A percentile compares a stretch with the other conserved stretches of the same genome.
These are phyloP conservation scores for Lagenidium giganteum DNA, from an alignment of 352 stramenopile species.

Conservation along the genomic window DNA sequence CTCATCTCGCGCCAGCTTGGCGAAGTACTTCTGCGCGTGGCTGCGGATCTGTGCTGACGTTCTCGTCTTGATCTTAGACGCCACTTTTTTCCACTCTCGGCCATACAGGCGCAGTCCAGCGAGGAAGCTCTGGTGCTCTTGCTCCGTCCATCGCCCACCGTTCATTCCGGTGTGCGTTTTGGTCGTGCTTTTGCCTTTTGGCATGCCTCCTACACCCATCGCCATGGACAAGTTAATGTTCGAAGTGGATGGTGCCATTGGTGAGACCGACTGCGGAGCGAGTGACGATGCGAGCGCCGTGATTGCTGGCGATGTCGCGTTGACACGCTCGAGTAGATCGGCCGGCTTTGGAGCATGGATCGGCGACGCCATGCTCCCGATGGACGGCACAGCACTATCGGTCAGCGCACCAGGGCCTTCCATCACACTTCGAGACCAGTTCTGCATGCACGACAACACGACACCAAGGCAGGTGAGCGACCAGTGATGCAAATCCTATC, in stretches of 20 bases:
- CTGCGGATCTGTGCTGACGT: constrained; percentile 83
- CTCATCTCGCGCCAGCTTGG: constrained; percentile 77
- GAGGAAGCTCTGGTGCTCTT: constrained; percentile 96
- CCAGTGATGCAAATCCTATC: no score
- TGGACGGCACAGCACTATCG: no score
- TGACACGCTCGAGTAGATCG: constrained; percentile 6
- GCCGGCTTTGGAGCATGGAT: constrained; percentile 7
- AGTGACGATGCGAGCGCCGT: neutral
- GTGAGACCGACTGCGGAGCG: constrained; percentile 1
- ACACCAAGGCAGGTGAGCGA: no score
- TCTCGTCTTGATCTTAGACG: constrained; percentile 86
- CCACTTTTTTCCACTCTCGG: constrained; percentile 97
- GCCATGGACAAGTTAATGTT: no score
- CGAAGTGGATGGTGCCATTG: no score
- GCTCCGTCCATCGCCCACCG: constrained; percentile 90
- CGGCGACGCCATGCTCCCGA: constrained; percentile 1
- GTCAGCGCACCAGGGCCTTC: no score
- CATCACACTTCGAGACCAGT: no score
- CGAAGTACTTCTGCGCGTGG: constrained; percentile 86
- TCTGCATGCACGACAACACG: no score
- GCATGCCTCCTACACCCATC: neutral
- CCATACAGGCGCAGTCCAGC: constrained; percentile 90
- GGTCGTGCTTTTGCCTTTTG: constrained; percentile 28
- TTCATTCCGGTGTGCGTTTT: constrained; percentile 74
- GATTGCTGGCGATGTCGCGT: constrained; percentile 6